Evolutionary conservation across 2,329 filamentous ascomycete genomes (phyloP).

Genomic region (Aureobasidium mangrovei): DNA sequence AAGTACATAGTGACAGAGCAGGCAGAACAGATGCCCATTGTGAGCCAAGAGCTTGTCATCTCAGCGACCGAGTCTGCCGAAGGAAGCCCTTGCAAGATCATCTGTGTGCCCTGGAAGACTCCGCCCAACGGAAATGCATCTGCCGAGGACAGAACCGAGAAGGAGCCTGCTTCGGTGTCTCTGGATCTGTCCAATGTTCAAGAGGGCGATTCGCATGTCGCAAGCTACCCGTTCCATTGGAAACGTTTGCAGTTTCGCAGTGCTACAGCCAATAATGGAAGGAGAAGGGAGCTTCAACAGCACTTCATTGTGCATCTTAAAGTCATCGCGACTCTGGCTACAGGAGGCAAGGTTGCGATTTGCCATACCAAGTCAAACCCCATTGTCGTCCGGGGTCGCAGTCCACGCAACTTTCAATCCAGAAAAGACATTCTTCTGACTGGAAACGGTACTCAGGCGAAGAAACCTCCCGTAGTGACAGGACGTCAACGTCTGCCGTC

Average conservation of each 20-base stretch:
- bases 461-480: constrained; percentile 41
- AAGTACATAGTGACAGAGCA: constrained; percentile 75
- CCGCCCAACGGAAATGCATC: constrained; percentile 59
- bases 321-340: constrained; percentile 72
- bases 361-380: constrained; percentile 80
- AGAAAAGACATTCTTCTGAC: constrained; percentile 85
- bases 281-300: constrained; percentile 89
- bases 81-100: constrained; percentile 82
- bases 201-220: constrained; percentile 71
- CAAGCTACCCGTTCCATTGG: constrained; percentile 89
- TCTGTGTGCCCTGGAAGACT: constrained; percentile 97
- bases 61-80: constrained; percentile 94
- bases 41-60: constrained; percentile 75
- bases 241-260: constrained; percentile 88
- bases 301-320: constrained; percentile 89
- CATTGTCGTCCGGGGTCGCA: constrained; percentile 87
- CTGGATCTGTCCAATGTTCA: constrained; percentile 58
- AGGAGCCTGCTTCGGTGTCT: constrained; percentile 76
- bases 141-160: constrained; percentile 65
- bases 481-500: not conserved
- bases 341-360: constrained; percentile 71
- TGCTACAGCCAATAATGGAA: constrained; percentile 91
- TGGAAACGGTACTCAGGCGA: constrained; percentile 67
- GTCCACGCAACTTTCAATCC: constrained; percentile 88
- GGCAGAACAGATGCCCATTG: constrained; percentile 74